Evolutionary conservation across 2,329 filamentous ascomycete species (phyloP).

Genomic region (Macrophomina tecta): DNA sequence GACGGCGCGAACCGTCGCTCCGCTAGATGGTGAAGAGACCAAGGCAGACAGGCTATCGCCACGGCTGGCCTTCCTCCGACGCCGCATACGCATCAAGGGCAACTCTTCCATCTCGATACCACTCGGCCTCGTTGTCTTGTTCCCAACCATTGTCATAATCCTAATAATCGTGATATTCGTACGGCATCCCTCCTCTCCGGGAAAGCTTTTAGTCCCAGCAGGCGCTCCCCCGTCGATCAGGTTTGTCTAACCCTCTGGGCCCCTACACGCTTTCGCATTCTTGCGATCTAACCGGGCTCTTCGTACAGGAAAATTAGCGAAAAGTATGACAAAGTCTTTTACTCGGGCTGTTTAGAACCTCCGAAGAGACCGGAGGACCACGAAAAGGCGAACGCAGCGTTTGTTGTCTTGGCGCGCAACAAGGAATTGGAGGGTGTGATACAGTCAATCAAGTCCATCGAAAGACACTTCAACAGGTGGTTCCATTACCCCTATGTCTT

Average conservation of each 20-base stretch:
- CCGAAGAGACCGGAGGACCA: slow-evolving; percentile 76
- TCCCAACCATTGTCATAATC: slow-evolving; percentile 88
- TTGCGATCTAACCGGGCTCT: background rate
- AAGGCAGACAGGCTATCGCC: slow-evolving; percentile 53
- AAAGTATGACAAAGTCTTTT: slow-evolving; percentile 95
- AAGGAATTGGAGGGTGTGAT: slow-evolving; percentile 96
- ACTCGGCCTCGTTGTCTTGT: slow-evolving; percentile 88
- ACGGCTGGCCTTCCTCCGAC: slow-evolving; percentile 78
- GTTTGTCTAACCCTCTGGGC: slow-evolving; percentile 58
- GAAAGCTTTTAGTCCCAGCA: slow-evolving; percentile 83
- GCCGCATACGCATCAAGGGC: slow-evolving; percentile 85
- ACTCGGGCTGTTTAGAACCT: slow-evolving; percentile 85
- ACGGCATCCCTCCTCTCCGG: slow-evolving; percentile 82
- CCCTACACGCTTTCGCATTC: background rate
- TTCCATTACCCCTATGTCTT: slow-evolving; percentile 99
- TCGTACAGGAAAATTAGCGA: slow-evolving; percentile 86
- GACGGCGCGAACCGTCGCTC: slow-evolving; percentile 47
- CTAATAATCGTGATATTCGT: slow-evolving; percentile 90
- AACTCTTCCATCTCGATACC: slow-evolving; percentile 94
- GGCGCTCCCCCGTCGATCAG: slow-evolving; percentile 88
- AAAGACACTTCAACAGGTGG: slow-evolving; percentile 98
- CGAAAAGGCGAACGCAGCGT: slow-evolving; percentile 89
- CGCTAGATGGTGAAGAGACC: slow-evolving; percentile 51
- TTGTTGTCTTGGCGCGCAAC: slow-evolving; percentile 93
- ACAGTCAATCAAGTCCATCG: slow-evolving; percentile 96